Base-by-base conservation (phyloP, 768 basidiomycete genomes). In the Nidula microcarpa region DNA sequence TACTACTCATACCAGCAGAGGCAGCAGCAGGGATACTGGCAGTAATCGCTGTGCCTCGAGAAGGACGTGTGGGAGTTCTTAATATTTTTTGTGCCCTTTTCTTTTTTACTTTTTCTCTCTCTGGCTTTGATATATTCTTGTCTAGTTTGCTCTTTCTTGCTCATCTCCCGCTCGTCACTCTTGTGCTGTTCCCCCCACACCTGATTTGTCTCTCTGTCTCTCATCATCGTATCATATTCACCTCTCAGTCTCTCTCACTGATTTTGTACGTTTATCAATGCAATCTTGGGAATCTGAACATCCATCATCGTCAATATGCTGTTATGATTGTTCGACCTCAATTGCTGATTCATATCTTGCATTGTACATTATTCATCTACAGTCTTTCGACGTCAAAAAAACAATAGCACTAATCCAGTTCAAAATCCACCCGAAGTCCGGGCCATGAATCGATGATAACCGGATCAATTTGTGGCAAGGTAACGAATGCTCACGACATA, bases 1-100 rank as follows among this genome's bases (percentile, higher is more conserved):
- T 91, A 88, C 65, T 90, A 91, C 65, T 80, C 81, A 57, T 89
- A 89, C 65, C 87, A 85, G 66, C 76, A 77, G 18, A 74, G 84
- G 64, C 85, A 80, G 63, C 82, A 81, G 61, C 81, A 78, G 63
- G 74, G 73, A 52, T 80, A 84, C 70, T 85, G 83, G 81, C 80
- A 85, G 68, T 84, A 76, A 66, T 50, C 41, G 48, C 9, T 33
- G 30, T 17, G 30, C 13, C 23, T 23, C 23, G 23, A 23, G 23
- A 23, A 23, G 11, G 11, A 47, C 30, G 33, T 48, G 44, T 43
- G 43, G 18, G 23, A 30, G 43, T 16, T 52, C 14, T 34, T 43
- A 13, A 33, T 43, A n/a, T 13, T 43, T 57, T 43, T 43, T 43
- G 17, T 50, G 49, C n/a, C 33, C 43, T 30, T 47, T 32, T 51